Base-by-base conservation (phyloP, 176 grass and related monocot species). In the Cocos nucifera region DNA sequence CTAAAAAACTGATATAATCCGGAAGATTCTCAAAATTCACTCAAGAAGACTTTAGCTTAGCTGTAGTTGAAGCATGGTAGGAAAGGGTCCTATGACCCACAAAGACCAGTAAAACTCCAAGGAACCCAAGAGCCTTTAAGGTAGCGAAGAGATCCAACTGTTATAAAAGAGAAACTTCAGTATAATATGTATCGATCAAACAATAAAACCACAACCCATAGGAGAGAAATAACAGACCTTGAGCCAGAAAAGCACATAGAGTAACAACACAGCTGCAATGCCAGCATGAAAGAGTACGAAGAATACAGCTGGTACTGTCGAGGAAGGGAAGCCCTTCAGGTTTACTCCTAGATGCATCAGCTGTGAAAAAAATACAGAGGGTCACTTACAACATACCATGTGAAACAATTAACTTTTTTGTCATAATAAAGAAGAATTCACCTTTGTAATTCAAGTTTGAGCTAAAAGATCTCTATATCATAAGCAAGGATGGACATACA, bases 91-190 rank as follows among this genome's bases (percentile, higher is more conserved):
- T 85, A 69, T 98, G 93, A 30, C 93, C 93, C 49, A 92, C 79
- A 16, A 92, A 77, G 51, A 92, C 73, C 53, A 98, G 81, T 60
- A 92, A 81, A 23, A 71, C 62, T 17, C 59, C 50, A 19, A 99
- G 73, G 56, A 93, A 72, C 26, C 84, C 79, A 7, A 93, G 79
- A 19, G 71, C 82, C 74, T 89, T 99, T 52, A 99, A 65, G 19
- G 88, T 99, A 3, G 94, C 84, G 76, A 99, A 99, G 70, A 98
- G 87, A 83, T 93, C 94, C 79, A 98, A 64, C 88, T 98, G 85
- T 64, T 64, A 5, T 67, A 59, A 58, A 82, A 25, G 22, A 32
- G 10, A 22, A 53, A 9, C 8, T 44, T 44, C 35, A 44, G 35
- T 3, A 44, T 44, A 3, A 44, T 44, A 44, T 14, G 10, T 44